These are phyloP conservation scores for Allium cepa DNA, from an alignment of 106 monocot genomes.

Conservation along the genomic window DNA sequence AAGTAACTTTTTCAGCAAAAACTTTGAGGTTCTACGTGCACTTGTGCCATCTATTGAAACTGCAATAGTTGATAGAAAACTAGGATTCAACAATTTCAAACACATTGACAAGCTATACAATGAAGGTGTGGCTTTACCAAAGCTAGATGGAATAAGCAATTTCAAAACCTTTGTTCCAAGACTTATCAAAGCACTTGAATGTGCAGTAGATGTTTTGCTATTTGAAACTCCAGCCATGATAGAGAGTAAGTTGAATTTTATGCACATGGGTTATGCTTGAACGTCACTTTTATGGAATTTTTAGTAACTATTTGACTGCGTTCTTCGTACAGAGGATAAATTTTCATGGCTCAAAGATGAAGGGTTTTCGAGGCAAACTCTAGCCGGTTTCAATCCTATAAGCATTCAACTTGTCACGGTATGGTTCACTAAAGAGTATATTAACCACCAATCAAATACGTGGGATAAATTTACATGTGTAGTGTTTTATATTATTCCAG, in stretches of 20 bases:
- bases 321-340: slow-evolving; percentile 35
- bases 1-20: slow-evolving; percentile 21
- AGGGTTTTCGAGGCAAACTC: slow-evolving; percentile 55
- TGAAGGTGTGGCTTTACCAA: slow-evolving; percentile 29
- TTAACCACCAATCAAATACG: background rate
- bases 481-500: slow-evolving; percentile 14
- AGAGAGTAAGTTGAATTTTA: slow-evolving; percentile 19
- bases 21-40: slow-evolving; percentile 33
- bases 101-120: slow-evolving; percentile 51
- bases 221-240: slow-evolving; percentile 53
- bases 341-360: slow-evolving; percentile 73
- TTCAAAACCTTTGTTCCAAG: slow-evolving; percentile 32
- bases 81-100: slow-evolving; percentile 48
- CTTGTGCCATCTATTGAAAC: slow-evolving; percentile 34
- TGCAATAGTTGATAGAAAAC: slow-evolving; percentile 12
- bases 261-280: too few relatives aligned
- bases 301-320: too few relatives aligned
- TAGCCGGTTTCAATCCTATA: slow-evolving; percentile 70
- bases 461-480: too few relatives aligned
- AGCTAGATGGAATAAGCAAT: background rate
- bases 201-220: slow-evolving; percentile 19
- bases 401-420: slow-evolving; percentile 50
- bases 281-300: too few relatives aligned
- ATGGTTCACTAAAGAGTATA: background rate
- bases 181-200: slow-evolving; percentile 30